Evolutionary conservation across 345 rosid genomes (phyloP), one percentile per base, ranked within the genome.

Genomic region (Brassica cretica): DNA sequence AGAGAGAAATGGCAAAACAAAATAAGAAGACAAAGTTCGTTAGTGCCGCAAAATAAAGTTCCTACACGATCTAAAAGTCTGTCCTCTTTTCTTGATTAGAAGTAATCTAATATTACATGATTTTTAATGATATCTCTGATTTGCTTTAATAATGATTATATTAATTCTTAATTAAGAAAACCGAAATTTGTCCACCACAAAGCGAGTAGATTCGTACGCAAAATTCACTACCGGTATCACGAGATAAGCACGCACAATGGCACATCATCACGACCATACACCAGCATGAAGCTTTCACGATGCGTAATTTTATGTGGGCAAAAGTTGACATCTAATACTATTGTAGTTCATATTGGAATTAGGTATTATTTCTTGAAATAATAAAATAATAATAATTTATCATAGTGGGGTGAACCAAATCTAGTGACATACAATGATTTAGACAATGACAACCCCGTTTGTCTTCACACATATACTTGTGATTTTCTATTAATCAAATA

Each of bases 361-460:
- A 67, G 68, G 25, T 68, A 73, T 25, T 73, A 61, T 73, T 49
- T 73, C 10, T 72, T 59, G 19, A 24, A 65, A 64, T 77, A 30
- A 65, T 64, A 44, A 14, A 49, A 15, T 12, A 72, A 69, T 59
- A 2, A 2, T 37, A 72, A 53, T 76, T 67, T 76, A 5, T 74
- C 21, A 71, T 33, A 30, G 74, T 79, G 82, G 78, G 70, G 70
- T 8, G 78, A 79, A 62, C 74, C 78, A 79, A 73, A 79, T 79
- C 82, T 79, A 79, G 70, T 78, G 78, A 78, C 78, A 73, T 61
- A 49, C 64, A 60, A 60, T 60, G 32, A 25, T 10, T 24, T 49
- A 49, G 51, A 67, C 11, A 73, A 16, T 78, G 64, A 60, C 82
- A 46, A 61, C 77, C 5, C 64, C 18, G 4, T 49, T 60, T 78